Evolutionary conservation across 2,329 filamentous ascomycete species (phyloP).

Genomic region (Botrytis paeoniae): DNA sequence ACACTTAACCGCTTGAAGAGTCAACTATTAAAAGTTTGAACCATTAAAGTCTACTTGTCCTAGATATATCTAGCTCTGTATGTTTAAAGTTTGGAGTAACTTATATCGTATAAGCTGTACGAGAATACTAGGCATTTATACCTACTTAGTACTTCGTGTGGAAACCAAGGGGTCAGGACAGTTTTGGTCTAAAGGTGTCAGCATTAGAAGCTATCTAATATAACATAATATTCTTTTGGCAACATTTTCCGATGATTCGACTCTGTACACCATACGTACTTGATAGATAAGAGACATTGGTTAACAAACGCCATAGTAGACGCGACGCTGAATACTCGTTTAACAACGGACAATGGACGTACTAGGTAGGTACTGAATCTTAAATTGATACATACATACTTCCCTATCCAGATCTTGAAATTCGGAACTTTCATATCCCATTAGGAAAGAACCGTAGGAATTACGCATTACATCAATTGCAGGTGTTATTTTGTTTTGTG

Average conservation of each 20-base stretch:
- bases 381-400: not conserved
- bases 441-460: not conserved
- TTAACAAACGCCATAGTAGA: not conserved
- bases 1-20: not conserved
- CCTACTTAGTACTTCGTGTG: not conserved
- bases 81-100: not conserved
- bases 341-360: not conserved
- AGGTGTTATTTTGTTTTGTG: not conserved
- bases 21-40: not conserved
- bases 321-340: not conserved
- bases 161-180: not conserved
- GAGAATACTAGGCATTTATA: not conserved
- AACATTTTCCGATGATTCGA: not conserved
- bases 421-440: conserved; percentile 4
- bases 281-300: not conserved
- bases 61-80: not conserved
- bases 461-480: not conserved
- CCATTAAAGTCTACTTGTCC: not conserved
- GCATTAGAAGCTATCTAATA: not conserved
- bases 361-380: not conserved
- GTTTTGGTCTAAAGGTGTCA: not conserved
- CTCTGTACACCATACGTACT: not conserved
- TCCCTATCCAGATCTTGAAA: not conserved
- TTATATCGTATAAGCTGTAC: not conserved
- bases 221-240: not conserved